Conservation (phyloP, 495 filamentous ascomycete genomes). For the Penicillium flavigenum region DNA sequence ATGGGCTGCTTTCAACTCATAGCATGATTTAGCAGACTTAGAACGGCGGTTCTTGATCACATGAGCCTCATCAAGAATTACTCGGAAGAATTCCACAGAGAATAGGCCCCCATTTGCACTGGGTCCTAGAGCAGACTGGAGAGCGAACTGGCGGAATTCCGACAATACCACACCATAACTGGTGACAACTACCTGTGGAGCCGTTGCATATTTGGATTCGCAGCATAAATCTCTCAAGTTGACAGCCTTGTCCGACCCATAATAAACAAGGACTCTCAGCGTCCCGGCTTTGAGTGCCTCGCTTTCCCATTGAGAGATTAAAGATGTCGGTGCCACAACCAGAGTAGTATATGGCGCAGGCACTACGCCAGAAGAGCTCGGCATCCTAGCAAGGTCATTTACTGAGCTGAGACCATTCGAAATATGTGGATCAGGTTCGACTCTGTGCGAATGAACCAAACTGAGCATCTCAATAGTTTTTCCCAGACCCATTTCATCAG, state of each 20-base stretch:
- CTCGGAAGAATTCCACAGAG: constrained; percentile 85
- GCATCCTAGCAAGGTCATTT: constrained; percentile 58
- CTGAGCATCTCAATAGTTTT: constrained; percentile 99
- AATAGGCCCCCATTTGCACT: constrained; percentile 72
- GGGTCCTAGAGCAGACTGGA: constrained; percentile 52
- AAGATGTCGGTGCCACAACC: constrained; percentile 91
- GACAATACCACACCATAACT: constrained; percentile 91
- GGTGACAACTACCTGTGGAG: constrained; percentile 91
- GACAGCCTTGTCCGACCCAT: constrained; percentile 76
- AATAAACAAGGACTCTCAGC: constrained; percentile 83
- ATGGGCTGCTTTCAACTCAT: constrained; percentile 78
- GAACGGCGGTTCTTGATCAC: constrained; percentile 86
- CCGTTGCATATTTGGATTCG: constrained; percentile 63
- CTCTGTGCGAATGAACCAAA: constrained; percentile 78
- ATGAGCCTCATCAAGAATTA: constrained; percentile 96
- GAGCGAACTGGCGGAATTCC: constrained; percentile 73
- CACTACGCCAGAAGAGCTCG: constrained; percentile 53
- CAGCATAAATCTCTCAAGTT: constrained; percentile 78
- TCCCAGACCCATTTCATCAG: constrained; percentile 88
- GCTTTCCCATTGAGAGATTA: constrained; percentile 93
- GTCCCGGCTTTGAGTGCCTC: constrained; percentile 86
- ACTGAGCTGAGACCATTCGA: constrained; percentile 41
- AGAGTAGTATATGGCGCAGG: constrained; percentile 85
- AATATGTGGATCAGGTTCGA: constrained; percentile 50
- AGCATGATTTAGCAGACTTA: constrained; percentile 92